Base-by-base conservation (phyloP, 2,329 filamentous ascomycete genomes). In the Rhytidhysteron rufulum region DNA sequence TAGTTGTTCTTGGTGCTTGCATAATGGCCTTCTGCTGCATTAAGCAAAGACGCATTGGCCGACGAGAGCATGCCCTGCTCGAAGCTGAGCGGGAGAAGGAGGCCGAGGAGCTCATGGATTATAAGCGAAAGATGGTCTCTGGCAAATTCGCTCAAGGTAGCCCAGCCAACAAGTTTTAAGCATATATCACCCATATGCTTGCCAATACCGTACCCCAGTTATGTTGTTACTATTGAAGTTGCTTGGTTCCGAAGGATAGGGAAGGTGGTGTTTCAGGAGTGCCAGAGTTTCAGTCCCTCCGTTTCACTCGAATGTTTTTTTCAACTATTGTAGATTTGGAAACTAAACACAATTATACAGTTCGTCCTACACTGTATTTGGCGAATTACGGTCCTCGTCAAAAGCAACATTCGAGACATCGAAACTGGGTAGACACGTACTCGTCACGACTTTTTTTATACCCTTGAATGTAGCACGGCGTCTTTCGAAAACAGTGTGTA, bases 21-120 rank as follows among this genome's bases (percentile, higher is more conserved):
- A 41, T 58, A 37, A 45, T 66, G 39, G 29, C 54, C 22, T 64
- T 66, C 51, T 67, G 50, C 54, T 67, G 60, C 56, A 52, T 67
- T 53, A 62, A 62, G 51, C 61, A 65, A 47, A 60, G 62, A 33
- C 62, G 62, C 35, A 58, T 55, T 2, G 65, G 65, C 31, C 55
- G 51, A 38, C 52, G 45, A 18, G 65, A 66, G 38, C 54, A 55
- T 38, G 54, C 54, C 19, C 55, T 56, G 3, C 53, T 58, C 24
- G 45, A 62, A n/a, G 62, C 62, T 1, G 43, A 52, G 34, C 49
- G 60, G 44, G 47, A 62, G 42, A 66, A 65, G 49, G 63, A 67
- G 44, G 55, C 58, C n/a, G 54, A 58, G 11, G 60, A 65, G 40
- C 52, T 63, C 34, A 49, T 54, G 34, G 49, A 57, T 38, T 63